phyloP scores from a whole-genome alignment of 164 flowering plant species.

The Berberis thunbergii region DNA sequence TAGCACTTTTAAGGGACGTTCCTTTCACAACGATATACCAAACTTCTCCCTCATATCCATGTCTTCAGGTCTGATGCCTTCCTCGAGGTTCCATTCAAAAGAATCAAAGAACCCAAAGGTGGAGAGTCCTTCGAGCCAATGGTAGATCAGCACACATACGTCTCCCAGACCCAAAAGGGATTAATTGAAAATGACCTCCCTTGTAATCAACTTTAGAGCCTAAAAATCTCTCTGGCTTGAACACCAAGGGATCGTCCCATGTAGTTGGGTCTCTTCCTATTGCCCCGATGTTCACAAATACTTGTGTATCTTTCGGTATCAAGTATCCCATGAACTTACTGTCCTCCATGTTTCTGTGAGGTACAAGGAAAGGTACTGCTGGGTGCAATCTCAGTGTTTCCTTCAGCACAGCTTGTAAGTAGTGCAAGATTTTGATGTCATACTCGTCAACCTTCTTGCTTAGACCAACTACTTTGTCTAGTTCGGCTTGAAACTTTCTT shows the following conservation, averaged over 20 bases:
- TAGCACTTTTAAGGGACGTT: constrained; percentile 2
- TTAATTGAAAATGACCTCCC: neutral
- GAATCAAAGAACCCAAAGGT: constrained; percentile 1
- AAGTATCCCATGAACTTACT: neutral
- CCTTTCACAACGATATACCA: constrained; percentile 3
- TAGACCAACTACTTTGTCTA: neutral
- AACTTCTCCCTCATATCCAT: constrained; percentile 7
- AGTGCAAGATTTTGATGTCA: neutral
- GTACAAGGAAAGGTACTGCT: neutral
- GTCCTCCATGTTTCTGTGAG: neutral
- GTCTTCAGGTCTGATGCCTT: neutral
- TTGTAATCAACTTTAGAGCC: neutral
- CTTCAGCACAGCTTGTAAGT: neutral
- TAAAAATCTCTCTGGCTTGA: neutral
- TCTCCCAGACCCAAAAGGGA: neutral
- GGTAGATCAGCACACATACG: neutral
- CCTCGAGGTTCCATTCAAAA: constrained; percentile 8
- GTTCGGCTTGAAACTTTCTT: neutral
- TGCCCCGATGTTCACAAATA: neutral
- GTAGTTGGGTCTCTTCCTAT: neutral
- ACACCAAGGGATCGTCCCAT: neutral
- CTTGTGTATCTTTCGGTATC: neutral
- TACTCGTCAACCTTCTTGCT: neutral
- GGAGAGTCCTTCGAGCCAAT: neutral
- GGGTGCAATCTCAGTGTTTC: constrained; percentile 1